Percentiles rank a stretch among this genome's conserved stretches.
Conservation (phyloP, 202 grass and related monocot genomes). For the Setaria italica region DNA sequence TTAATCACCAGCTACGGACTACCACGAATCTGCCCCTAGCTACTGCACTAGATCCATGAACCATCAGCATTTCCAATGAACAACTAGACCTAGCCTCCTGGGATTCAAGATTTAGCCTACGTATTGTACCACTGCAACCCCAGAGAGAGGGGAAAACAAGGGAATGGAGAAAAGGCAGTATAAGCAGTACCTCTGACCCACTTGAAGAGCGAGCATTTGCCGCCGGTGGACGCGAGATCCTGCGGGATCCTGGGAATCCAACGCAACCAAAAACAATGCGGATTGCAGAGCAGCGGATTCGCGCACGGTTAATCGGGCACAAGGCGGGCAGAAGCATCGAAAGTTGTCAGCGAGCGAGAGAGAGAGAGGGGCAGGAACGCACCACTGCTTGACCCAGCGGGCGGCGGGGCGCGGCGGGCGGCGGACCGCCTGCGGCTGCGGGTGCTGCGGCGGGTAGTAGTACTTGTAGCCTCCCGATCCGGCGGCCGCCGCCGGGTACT, state of each 20-base stretch:
- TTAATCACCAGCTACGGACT: background rate
- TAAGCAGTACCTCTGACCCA: slow-evolving; percentile 78
- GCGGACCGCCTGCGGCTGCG: slow-evolving; percentile 38
- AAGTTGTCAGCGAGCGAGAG: background rate
- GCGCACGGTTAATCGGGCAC: background rate
- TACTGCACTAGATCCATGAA: background rate
- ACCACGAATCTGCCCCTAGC: background rate
- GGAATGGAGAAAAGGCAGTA: background rate
- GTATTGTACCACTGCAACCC: background rate
- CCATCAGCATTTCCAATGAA: background rate
- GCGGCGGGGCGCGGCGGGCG: slow-evolving; percentile 57
- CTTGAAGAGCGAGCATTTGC: slow-evolving; percentile 75
- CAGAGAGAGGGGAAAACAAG: background rate
- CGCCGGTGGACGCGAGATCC: slow-evolving; percentile 59
- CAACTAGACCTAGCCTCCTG: background rate
- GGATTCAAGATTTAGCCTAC: background rate
- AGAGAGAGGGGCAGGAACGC: background rate
- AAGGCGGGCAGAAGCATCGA: background rate
- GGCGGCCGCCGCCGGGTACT: slow-evolving; percentile 49
- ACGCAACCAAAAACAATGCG: background rate
- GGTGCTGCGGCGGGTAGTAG: slow-evolving; percentile 51
- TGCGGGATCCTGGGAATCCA: slow-evolving; percentile 73
- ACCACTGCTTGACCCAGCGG: slow-evolving; percentile 92
- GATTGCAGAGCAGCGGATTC: no score
- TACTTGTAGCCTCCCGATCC: slow-evolving; percentile 45